Conservation (phyloP, 75 land plant species). For the Gnetum montanum region DNA sequence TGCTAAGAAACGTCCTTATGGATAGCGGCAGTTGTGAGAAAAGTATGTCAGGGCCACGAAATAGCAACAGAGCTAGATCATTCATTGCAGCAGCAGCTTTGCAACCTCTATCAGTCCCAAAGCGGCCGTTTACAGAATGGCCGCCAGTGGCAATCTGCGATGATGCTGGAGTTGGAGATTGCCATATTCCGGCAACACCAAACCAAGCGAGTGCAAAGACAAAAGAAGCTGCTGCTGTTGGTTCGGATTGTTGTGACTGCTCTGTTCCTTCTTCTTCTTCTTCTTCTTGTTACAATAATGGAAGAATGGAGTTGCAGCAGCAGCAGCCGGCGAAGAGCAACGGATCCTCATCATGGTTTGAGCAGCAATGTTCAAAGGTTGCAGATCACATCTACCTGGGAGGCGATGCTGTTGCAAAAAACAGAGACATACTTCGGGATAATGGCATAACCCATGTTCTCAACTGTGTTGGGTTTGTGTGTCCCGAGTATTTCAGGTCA, state of each 20-base stretch:
- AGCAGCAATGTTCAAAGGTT: constrained; percentile 33
- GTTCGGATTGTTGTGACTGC: too few species aligned
- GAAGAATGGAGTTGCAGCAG: constrained; percentile 13
- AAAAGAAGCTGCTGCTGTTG: not conserved
- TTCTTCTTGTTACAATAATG: too few species aligned
- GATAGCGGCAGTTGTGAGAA: too few species aligned
- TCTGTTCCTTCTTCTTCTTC: too few species aligned
- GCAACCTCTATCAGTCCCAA: constrained; percentile 13
- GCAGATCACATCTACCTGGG: constrained; percentile 43
- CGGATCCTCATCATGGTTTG: constrained; percentile 22
- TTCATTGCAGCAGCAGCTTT: constrained; percentile 20
- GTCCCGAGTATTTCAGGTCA: constrained; percentile 38
- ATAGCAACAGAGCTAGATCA: constrained; percentile 7
- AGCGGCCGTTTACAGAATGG: constrained; percentile 18
- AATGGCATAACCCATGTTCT: constrained; percentile 51
- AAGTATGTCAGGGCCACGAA: too few species aligned
- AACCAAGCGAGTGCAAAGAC: constrained; percentile 7
- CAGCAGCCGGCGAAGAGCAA: constrained; percentile 22
- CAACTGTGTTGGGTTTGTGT: constrained; percentile 44
- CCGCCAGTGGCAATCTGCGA: constrained; percentile 9
- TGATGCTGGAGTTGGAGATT: constrained; percentile 13
- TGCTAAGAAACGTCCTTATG: too few species aligned
- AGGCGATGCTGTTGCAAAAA: constrained; percentile 34
- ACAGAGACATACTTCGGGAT: constrained; percentile 19
- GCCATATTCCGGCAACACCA: constrained; percentile 17